Conservation (phyloP, 495 filamentous ascomycete species). For the Hyaloscypha bicolor region DNA sequence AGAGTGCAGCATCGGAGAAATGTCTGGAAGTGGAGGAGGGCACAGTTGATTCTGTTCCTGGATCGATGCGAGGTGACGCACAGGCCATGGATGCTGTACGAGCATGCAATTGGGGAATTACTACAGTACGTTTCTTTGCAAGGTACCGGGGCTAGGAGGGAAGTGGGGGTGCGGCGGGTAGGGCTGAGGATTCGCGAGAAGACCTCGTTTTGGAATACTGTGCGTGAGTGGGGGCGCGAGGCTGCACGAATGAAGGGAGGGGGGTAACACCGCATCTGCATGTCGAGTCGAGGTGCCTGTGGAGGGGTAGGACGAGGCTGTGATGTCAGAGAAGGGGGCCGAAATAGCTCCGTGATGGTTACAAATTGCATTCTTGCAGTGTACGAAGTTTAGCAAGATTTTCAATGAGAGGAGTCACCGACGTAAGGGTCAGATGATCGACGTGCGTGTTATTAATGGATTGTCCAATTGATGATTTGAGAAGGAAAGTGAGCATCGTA, state of each 20-base stretch:
- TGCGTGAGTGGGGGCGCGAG: background rate
- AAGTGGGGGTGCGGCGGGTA: background rate
- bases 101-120: background rate
- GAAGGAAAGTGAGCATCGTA: background rate
- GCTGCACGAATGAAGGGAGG: background rate
- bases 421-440: background rate
- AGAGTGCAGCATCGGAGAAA: no score
- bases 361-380: background rate
- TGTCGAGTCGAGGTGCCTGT: background rate
- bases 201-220: background rate
- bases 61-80: background rate
- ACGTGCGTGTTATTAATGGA: background rate
- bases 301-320: background rate
- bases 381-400: background rate
- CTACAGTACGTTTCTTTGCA: background rate
- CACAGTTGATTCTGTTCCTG: no score
- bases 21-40: no score
- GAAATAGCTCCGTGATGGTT: background rate
- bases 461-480: background rate
- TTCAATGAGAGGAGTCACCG: background rate
- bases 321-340: background rate
- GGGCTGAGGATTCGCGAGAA: background rate
- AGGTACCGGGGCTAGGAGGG: background rate
- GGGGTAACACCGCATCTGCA: background rate
- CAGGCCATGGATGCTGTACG: no score